phyloP scores from a whole-genome alignment of 2,329 filamentous ascomycete genomes.

The Dactylellina parvicollis region DNA sequence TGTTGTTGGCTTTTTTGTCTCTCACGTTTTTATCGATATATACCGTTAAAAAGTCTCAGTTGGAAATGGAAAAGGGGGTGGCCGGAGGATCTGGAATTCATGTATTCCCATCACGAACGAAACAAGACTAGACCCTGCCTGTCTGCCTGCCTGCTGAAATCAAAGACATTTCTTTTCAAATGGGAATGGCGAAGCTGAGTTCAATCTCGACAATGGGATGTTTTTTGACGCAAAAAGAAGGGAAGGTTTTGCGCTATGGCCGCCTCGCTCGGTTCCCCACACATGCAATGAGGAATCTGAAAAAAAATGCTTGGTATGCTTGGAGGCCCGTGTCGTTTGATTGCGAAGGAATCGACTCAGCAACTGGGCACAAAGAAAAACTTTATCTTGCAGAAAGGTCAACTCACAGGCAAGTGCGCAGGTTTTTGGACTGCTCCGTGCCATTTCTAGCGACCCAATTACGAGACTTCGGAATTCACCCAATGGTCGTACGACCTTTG shows the following conservation, averaged over 20 bases:
- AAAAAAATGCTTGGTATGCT: conserved; percentile 32
- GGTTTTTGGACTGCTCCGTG: not conserved
- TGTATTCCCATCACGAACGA: conserved; percentile 12
- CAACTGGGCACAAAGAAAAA: not conserved
- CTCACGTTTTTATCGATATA: not conserved
- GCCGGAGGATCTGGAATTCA: not conserved
- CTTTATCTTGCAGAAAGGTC: not conserved
- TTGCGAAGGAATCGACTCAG: not conserved
- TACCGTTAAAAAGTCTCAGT: not conserved
- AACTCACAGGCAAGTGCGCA: not conserved
- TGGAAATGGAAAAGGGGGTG: conserved; percentile 4
- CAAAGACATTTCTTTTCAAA: not conserved
- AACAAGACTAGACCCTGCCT: not conserved
- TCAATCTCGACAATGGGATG: no score
- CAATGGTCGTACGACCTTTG: not conserved
- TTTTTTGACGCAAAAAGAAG: not conserved
- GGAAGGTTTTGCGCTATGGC: conserved; percentile 14
- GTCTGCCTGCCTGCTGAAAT: no score
- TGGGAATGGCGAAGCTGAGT: not conserved
- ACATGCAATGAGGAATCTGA: conserved; percentile 11
- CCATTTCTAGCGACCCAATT: conserved; percentile 9
- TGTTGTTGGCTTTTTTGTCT: not conserved
- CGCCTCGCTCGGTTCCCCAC: conserved; percentile 34
- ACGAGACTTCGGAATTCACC: not conserved
- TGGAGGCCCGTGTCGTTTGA: not conserved